Evolutionary conservation across 129 eudicot genomes (phyloP).

Genomic region (Mikania micrantha): DNA sequence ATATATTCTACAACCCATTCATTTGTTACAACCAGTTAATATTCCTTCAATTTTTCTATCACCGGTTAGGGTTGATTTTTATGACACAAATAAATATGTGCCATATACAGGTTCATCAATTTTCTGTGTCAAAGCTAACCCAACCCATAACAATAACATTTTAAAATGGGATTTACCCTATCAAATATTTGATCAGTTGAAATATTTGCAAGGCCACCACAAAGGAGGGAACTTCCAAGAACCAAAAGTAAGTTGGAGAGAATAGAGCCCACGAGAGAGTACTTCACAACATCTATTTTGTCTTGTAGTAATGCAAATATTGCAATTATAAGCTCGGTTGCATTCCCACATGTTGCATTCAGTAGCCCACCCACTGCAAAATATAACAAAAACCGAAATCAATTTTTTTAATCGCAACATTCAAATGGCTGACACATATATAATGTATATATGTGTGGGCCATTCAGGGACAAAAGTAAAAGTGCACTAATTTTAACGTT

Average conservation of each 20-base stretch:
- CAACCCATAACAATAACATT: background rate
- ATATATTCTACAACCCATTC: background rate
- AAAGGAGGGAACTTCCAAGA: conserved; percentile 77
- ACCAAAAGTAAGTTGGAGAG: conserved; percentile 90
- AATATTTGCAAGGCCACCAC: conserved; percentile 78
- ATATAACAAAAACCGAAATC: too few species aligned
- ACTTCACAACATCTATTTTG: conserved; percentile 84
- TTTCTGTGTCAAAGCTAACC: too few species aligned
- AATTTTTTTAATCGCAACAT: too few species aligned
- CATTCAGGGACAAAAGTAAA: too few species aligned
- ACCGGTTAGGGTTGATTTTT: background rate
- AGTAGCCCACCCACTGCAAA: conserved; percentile 86
- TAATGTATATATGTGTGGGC: too few species aligned
- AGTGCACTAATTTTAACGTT: too few species aligned
- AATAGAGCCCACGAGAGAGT: conserved; percentile 80
- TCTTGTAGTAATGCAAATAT: conserved; percentile 59
- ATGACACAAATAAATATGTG: background rate
- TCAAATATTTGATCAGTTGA: conserved; percentile 58
- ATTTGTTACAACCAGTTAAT: background rate
- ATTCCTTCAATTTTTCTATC: too few species aligned
- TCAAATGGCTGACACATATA: too few species aligned
- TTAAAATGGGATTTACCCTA: conserved; percentile 37
- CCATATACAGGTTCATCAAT: background rate
- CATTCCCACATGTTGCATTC: conserved; percentile 98
- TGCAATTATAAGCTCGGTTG: conserved; percentile 83